Percentiles rank a stretch among this genome's conserved stretches.
These are phyloP conservation scores for Fraxinus quadrangulata DNA, from an alignment of 257 asterid genomes.

Conservation along the genomic window DNA sequence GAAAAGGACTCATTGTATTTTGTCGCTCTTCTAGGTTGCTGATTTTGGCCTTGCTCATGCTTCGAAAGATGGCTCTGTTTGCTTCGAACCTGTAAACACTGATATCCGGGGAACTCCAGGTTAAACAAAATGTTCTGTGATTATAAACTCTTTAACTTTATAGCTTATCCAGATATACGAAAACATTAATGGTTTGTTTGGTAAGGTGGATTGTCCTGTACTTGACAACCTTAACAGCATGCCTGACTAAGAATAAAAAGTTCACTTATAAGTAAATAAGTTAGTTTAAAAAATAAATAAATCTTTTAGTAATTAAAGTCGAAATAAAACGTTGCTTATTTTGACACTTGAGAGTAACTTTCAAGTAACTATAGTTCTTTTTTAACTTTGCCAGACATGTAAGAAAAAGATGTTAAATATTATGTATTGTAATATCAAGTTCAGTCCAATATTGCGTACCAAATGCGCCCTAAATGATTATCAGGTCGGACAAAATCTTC, in stretches of 20 bases:
- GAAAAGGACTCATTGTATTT: background rate
- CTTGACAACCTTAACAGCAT: background rate
- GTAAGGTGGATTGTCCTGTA: conserved; percentile 54
- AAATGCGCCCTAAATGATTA: background rate
- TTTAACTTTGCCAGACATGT: background rate
- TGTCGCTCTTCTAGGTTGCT: conserved; percentile 64
- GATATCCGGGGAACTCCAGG: conserved; percentile 97
- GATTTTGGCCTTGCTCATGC: conserved; percentile 98
- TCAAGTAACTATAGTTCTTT: background rate
- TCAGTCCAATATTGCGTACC: background rate
- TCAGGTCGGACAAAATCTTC: background rate
- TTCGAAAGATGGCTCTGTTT: conserved; percentile 89
- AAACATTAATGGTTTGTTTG: conserved; percentile 35
- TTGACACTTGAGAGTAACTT: background rate
- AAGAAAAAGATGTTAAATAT: background rate
- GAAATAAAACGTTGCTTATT: background rate
- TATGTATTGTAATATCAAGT: background rate
- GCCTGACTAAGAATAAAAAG: background rate
- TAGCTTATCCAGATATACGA: background rate
- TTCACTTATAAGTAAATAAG: background rate
- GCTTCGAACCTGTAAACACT: conserved; percentile 90
- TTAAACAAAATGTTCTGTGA: conserved; percentile 29
- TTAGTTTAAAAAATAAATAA: background rate
- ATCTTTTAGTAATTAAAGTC: background rate
- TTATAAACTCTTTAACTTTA: background rate